These are phyloP conservation scores for Clavispora phyllophila DNA, from an alignment of 805 yeast species.

Conservation along the genomic window DNA sequence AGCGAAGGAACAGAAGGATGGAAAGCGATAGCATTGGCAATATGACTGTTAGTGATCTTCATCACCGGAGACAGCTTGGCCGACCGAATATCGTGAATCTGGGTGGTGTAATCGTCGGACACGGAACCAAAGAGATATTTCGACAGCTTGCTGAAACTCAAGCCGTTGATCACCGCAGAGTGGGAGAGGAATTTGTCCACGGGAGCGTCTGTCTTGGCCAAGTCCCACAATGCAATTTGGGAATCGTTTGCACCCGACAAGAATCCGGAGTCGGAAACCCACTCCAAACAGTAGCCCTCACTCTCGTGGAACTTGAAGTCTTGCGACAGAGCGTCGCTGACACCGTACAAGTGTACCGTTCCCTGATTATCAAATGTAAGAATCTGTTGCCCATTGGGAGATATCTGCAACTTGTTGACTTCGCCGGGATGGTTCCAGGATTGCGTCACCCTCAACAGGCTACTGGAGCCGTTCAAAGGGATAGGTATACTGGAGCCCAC, in stretches of 20 bases:
- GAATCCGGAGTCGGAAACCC: constrained; percentile 49
- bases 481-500: constrained; percentile 13
- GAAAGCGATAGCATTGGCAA: constrained; percentile 66
- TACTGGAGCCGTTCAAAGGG: constrained; percentile 19
- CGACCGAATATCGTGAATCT: constrained; percentile 54
- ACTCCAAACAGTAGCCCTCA: constrained; percentile 70
- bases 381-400: constrained; percentile 43
- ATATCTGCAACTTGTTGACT: constrained; percentile 55
- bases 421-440: constrained; percentile 64
- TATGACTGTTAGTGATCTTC: constrained; percentile 42
- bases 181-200: constrained; percentile 46
- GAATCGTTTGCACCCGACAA: constrained; percentile 65
- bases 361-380: constrained; percentile 56
- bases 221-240: constrained; percentile 69
- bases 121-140: constrained; percentile 59
- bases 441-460: constrained; percentile 40
- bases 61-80: constrained; percentile 36
- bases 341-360: constrained; percentile 41
- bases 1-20: constrained; percentile 51
- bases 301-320: constrained; percentile 51
- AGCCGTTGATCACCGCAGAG: constrained; percentile 58
- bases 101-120: constrained; percentile 60
- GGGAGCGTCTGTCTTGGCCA: constrained; percentile 41
- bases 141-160: constrained; percentile 48
- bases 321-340: constrained; percentile 12